phyloP scores from a whole-genome alignment of 2,329 filamentous ascomycete species.

The Alternaria arbusti region DNA sequence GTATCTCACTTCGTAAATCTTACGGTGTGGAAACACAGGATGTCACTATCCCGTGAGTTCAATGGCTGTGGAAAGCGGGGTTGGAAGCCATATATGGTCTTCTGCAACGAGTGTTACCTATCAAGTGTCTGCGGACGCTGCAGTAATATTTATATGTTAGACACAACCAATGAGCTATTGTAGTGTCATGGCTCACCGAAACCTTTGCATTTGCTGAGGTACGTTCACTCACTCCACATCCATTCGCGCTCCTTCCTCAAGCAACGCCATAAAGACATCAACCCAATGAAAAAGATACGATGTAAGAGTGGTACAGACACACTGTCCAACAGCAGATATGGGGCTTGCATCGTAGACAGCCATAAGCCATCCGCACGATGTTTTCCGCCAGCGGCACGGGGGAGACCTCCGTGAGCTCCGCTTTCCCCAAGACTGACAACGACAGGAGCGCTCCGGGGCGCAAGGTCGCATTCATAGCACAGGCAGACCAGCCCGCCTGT shows the following conservation, averaged over 20 bases:
- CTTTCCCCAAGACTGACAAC: background rate
- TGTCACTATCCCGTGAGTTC: background rate
- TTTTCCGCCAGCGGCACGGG: background rate
- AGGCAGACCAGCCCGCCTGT: background rate
- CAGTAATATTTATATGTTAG: background rate
- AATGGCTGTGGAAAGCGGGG: background rate
- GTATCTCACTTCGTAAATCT: background rate
- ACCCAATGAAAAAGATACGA: background rate
- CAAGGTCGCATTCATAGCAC: background rate
- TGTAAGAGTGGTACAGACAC: background rate
- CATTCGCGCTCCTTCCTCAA: background rate
- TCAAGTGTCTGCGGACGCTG: background rate
- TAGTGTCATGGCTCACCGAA: background rate
- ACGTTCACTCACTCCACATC: background rate
- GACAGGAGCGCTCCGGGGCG: background rate
- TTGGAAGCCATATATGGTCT: background rate
- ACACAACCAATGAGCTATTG: background rate
- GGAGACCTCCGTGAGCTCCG: background rate
- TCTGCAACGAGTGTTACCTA: background rate
- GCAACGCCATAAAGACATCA: background rate
- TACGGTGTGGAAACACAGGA: background rate
- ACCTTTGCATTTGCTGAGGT: background rate
- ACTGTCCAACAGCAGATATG: background rate
- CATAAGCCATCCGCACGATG: background rate
- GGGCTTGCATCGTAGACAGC: background rate